A percentile compares a stretch with the other conserved stretches of the same genome.
Conservation (phyloP, 2,329 filamentous ascomycete genomes). For the Botrytis fragariae region DNA sequence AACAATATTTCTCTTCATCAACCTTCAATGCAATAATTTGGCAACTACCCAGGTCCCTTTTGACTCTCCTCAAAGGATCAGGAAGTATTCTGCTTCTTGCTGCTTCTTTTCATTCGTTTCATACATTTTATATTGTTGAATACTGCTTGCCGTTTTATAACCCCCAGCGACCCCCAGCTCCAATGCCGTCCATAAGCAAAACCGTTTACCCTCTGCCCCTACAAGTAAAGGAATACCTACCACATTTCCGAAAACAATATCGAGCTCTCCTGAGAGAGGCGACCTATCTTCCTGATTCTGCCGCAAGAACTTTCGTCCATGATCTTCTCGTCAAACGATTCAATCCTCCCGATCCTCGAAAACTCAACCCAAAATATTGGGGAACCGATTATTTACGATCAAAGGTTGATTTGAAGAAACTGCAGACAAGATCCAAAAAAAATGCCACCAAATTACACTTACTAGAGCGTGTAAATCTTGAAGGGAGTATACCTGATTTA, state of each 20-base stretch:
- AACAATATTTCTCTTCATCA: neutral
- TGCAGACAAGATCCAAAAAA: conserved; percentile 37
- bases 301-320: conserved; percentile 47
- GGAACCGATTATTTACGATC: conserved; percentile 15
- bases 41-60: neutral
- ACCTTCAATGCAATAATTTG: neutral
- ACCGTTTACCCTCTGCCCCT: neutral
- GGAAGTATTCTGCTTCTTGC: neutral
- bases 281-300: conserved; percentile 54
- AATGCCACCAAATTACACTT: conserved; percentile 34
- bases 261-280: conserved; percentile 59
- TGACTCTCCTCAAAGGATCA: neutral
- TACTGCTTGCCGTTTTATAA: neutral
- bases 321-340: conserved; percentile 48
- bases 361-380: conserved; percentile 5
- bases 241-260: conserved; percentile 46
- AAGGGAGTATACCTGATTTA: conserved; percentile 50
- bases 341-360: conserved; percentile 31
- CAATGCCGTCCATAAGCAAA: neutral
- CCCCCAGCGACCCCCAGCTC: neutral
- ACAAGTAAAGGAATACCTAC: neutral
- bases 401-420: neutral
- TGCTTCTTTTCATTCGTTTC: too few species aligned
- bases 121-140: neutral
- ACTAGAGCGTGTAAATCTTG: conserved; percentile 52